Percentiles rank a stretch among this genome's conserved stretches.
Conservation (phyloP, 371 early-diverging fungal species). For the Mortierella sp. region DNA sequence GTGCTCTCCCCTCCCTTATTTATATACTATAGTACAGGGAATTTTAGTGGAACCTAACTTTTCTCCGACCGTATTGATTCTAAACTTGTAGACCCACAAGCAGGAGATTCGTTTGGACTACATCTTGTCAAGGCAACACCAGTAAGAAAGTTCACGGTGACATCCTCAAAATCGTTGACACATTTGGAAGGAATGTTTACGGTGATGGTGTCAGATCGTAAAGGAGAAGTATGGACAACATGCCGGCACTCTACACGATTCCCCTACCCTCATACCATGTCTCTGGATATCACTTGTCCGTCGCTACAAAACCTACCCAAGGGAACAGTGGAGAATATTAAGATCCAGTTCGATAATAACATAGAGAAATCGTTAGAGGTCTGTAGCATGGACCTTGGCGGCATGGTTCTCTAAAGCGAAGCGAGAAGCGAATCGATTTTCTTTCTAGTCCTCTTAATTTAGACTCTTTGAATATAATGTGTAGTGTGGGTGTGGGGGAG, state of each 20-base stretch:
- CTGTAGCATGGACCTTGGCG: conserved; percentile 50
- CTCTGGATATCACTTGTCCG: conserved; percentile 41
- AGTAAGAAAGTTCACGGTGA: conserved; percentile 14
- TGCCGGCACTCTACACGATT: conserved; percentile 33
- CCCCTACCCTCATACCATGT: conserved; percentile 39
- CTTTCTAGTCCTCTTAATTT: no score
- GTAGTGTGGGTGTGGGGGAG: no score
- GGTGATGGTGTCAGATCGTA: conserved; percentile 21
- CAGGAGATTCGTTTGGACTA: conserved; percentile 68
- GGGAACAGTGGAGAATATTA: conserved; percentile 8
- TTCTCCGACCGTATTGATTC: no score
- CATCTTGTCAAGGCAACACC: conserved; percentile 58
- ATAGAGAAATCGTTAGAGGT: conserved; percentile 46
- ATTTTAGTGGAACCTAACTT: no score
- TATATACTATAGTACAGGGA: no score
- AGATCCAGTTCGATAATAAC: conserved; percentile 28
- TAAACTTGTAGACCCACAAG: conserved; percentile 46
- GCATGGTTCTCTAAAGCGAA: conserved; percentile 36
- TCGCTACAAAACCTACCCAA: background rate
- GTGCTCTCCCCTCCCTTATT: no score
- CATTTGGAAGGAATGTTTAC: conserved; percentile 24
- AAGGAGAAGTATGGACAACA: conserved; percentile 29
- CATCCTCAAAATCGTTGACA: conserved; percentile 25
- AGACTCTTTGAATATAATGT: no score
- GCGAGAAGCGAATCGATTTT: no score